These are phyloP conservation scores for Peniophora sp. DNA, from an alignment of 1,284 basidiomycete species.

Conservation along the genomic window DNA sequence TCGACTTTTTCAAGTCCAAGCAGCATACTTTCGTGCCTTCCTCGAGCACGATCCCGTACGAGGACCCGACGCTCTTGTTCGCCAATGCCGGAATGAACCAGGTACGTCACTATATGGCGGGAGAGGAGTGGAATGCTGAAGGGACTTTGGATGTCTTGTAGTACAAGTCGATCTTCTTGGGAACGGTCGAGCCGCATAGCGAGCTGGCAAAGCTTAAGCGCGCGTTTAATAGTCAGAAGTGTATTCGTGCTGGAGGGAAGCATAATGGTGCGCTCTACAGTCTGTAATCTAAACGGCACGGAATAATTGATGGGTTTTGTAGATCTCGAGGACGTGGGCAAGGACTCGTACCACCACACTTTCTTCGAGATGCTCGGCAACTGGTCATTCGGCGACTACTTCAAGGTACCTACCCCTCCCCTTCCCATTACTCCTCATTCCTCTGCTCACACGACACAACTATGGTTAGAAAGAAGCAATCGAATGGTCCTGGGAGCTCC, in stretches of 20 bases:
- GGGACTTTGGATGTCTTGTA: conserved; percentile 30
- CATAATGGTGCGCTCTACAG: conserved; percentile 72
- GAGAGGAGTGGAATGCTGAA: conserved; percentile 6
- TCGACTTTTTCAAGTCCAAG: conserved; percentile 73
- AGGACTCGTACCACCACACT: conserved; percentile 94
- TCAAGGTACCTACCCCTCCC: conserved; percentile 87
- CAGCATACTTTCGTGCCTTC: conserved; percentile 92
- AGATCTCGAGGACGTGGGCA: conserved; percentile 98
- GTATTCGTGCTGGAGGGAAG: conserved; percentile 97
- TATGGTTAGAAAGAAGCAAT: conserved; percentile 87
- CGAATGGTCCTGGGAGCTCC: conserved; percentile 87
- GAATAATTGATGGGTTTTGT: conserved; percentile 8
- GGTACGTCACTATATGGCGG: conserved; percentile 28
- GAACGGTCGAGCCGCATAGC: conserved; percentile 90
- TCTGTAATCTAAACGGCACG: not conserved
- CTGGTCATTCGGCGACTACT: conserved; percentile 99
- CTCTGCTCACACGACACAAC: not conserved
- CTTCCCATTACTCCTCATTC: not conserved
- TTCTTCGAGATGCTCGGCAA: conserved; percentile 99
- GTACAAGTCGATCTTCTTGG: conserved; percentile 96
- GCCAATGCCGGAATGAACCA: conserved; percentile 99
- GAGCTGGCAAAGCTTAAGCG: conserved; percentile 85
- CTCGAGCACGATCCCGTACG: conserved; percentile 91
- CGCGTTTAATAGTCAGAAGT: conserved; percentile 95
- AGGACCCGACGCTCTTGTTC: conserved; percentile 94